Evolutionary conservation across 495 filamentous ascomycete species (phyloP), one percentile per base, ranked within the genome.

Genomic region (Penicillium verhagenii): DNA sequence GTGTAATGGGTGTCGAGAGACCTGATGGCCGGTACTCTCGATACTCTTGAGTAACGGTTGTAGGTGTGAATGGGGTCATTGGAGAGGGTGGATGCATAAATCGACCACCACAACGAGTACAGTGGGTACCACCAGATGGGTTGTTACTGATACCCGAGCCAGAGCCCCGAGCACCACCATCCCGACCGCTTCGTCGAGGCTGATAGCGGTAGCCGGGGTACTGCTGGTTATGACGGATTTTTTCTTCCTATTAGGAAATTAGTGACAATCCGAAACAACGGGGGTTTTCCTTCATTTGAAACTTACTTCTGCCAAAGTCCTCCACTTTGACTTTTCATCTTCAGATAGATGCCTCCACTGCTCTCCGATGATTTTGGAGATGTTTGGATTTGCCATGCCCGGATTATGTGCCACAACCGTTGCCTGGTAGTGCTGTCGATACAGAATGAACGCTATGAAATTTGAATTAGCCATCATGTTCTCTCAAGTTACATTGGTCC

Each of bases 291-390:
- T 2, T 19, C 2, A 16, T 19, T 29, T 3, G n/a, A 19, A 42
- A 11, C 72, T 56, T 72, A 90, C 88, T 73, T 96, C 91, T 57
- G 94, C 95, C 13, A 96, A 80, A 52, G 76, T 77, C 69, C 93
- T 96, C 95, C 95, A 98, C 63, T 89, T 80, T 35, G 83, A 81
- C 71, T 96, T 96, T 24, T 82, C 79, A n/a, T 89, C 84, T 28
- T 86, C 77, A 4, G 86, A 75, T 57, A 91, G 83, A 56, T 82
- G 76, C 54, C 85, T 82, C 94, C 94, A 98, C 80, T 91, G 86
- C 64, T 92, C 87, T 39, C 95, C 94, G 63, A 97, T 96, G 60
- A 97, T 94, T 72, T 97, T 97, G 33, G 94, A 97, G 54, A 98
- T 96, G 46, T 98, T 92, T 5, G 94, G 94, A 71, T 98, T 98